phyloP scores from a whole-genome alignment of 192 early-diverging fungal species.

The Rhizophlyctis rosea region DNA sequence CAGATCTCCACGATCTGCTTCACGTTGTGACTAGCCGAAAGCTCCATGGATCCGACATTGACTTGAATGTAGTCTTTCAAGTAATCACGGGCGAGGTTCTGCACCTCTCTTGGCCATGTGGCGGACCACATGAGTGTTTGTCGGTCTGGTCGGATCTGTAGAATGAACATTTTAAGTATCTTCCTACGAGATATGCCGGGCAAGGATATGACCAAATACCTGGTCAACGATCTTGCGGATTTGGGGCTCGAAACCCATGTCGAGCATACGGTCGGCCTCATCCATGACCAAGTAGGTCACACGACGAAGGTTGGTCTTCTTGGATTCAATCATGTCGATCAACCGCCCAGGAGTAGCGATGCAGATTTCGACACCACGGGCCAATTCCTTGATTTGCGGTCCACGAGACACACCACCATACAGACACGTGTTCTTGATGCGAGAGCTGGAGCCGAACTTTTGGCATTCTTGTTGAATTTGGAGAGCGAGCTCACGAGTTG shows the following conservation, averaged over 20 bases:
- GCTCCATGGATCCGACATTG: conserved; percentile 89
- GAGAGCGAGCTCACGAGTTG: conserved; percentile 94
- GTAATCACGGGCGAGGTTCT: conserved; percentile 87
- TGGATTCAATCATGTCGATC: conserved; percentile 91
- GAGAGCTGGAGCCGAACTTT: conserved; percentile 85
- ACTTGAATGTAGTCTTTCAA: conserved; percentile 93
- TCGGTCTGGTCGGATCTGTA: conserved; percentile 85
- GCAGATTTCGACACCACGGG: conserved; percentile 86
- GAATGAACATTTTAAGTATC: no score
- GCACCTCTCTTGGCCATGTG: conserved; percentile 97
- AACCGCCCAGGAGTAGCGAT: conserved; percentile 98
- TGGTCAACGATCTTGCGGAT: conserved; percentile 97
- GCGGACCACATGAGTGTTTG: conserved; percentile 99
- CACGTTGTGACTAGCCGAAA: conserved; percentile 91
- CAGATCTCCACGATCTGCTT: conserved; percentile 90
- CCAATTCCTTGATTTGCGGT: conserved; percentile 83
- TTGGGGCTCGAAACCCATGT: conserved; percentile 99
- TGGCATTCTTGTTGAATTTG: conserved; percentile 95
- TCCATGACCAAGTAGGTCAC: conserved; percentile 98
- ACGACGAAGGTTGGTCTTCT: conserved; percentile 84
- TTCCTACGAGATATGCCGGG: no score
- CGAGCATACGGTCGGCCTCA: conserved; percentile 99
- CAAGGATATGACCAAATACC: no score
- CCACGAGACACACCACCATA: conserved; percentile 95
- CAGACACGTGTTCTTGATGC: conserved; percentile 90